Evolutionary conservation across 2,329 filamentous ascomycete species (phyloP).

Genomic region (Fusarium drepaniforme): DNA sequence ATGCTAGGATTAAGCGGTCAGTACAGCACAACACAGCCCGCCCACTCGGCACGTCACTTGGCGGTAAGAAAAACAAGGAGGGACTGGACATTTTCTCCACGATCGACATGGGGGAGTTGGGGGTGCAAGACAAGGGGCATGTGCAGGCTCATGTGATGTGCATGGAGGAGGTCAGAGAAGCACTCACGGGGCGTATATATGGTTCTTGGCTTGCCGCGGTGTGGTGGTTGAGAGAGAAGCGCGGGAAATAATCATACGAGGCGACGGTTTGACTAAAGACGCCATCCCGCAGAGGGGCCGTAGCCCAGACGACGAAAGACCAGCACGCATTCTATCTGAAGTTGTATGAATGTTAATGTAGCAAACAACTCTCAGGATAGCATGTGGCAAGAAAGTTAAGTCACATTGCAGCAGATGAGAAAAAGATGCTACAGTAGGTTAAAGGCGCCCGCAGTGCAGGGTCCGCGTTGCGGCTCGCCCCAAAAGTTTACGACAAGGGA

Average conservation of each 20-base stretch:
- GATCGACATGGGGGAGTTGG: conserved; percentile 39
- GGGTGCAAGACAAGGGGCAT: conserved; percentile 8
- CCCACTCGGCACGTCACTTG: neutral
- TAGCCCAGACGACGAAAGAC: conserved; percentile 10
- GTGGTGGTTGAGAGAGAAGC: conserved; percentile 42
- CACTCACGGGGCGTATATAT: conserved; percentile 52
- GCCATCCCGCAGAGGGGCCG: conserved; percentile 18
- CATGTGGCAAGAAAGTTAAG: neutral
- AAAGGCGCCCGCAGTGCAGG: neutral
- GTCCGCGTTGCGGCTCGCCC: neutral
- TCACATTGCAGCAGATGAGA: neutral
- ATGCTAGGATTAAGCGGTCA: conserved; percentile 55
- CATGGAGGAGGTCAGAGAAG: conserved; percentile 8
- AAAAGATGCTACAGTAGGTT: neutral
- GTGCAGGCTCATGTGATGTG: conserved; percentile 2
- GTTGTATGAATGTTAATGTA: neutral
- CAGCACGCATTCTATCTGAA: conserved; percentile 14
- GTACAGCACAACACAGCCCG: neutral
- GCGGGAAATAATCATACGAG: conserved; percentile 10
- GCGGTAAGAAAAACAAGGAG: conserved; percentile 5
- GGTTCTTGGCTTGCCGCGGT: conserved; percentile 46
- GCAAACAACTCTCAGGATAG: neutral
- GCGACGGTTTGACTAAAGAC: neutral
- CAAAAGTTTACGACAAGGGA: neutral
- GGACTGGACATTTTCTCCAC: conserved; percentile 12